These are phyloP conservation scores for Plasmopara halstedii DNA, from an alignment of 352 stramenopile genomes.

Conservation along the genomic window DNA sequence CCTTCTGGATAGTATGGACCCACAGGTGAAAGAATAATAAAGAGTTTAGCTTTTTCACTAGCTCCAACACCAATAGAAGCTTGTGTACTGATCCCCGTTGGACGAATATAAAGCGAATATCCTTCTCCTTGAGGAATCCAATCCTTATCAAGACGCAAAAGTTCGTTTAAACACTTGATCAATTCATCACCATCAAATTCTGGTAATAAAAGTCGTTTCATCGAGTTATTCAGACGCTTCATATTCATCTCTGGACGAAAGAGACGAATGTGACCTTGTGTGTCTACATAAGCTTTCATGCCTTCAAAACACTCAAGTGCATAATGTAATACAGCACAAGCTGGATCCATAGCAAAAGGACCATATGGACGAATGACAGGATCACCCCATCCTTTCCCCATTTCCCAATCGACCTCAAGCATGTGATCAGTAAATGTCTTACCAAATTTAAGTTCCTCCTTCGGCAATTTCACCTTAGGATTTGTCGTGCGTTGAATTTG, in stretches of 20 bases:
- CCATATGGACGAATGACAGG: slow-evolving; percentile 90
- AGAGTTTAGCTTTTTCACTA: slow-evolving; percentile 89
- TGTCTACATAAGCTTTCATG: slow-evolving; percentile 92
- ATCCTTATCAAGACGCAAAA: slow-evolving; percentile 77
- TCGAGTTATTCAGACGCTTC: slow-evolving; percentile 90
- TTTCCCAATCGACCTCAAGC: slow-evolving; percentile 91
- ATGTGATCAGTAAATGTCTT: slow-evolving; percentile 96
- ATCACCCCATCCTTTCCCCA: slow-evolving; percentile 74
- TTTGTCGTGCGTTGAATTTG: slow-evolving; percentile 34
- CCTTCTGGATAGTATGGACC: slow-evolving; percentile 97
- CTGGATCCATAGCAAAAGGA: slow-evolving; percentile 88
- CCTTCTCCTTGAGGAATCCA: slow-evolving; percentile 94
- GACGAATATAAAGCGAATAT: slow-evolving; percentile 95
- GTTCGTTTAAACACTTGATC: slow-evolving; percentile 85
- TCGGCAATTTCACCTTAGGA: slow-evolving; percentile 63
- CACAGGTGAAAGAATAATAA: slow-evolving; percentile 94
- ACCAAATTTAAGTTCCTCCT: slow-evolving; percentile 90
- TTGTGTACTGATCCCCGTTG: slow-evolving; percentile 91
- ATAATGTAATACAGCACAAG: slow-evolving; percentile 92
- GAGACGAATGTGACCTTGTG: slow-evolving; percentile 82
- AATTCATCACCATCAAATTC: slow-evolving; percentile 89
- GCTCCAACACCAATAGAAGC: slow-evolving; percentile 85
- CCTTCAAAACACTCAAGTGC: slow-evolving; percentile 93
- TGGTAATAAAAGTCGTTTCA: slow-evolving; percentile 87
- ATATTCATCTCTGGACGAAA: slow-evolving; percentile 97